Base-by-base conservation (phyloP, 2,329 filamentous ascomycete species). In the Colletotrichum shisoi region DNA sequence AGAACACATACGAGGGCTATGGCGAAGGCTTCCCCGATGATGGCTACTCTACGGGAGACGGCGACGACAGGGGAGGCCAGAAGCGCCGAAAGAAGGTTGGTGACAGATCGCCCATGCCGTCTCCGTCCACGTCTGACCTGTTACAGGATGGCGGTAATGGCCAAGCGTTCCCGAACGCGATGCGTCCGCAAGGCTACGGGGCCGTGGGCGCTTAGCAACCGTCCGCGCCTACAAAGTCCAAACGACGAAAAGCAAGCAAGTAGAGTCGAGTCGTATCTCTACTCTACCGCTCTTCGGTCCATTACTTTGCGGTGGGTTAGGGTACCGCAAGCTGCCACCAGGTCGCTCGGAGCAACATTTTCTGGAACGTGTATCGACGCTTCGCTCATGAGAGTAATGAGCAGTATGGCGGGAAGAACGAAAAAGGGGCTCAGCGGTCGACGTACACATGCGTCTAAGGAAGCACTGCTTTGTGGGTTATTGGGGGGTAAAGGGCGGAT, bases 1-100 rank as follows among this genome's bases (percentile, higher is more conserved):
- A 94, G 70, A 85, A 83, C 72, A 91, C 89, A 72, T 94, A 86
- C 73, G 88, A 91, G 72, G 91, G 91, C 48, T 93, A 93, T 73
- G 85, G 87, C 51, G 90, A 93, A 71, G 88, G 89, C 40, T 92
- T 84, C 71, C 84, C 84, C 11, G 90, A 93, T 69, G 89, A 92
- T 70, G 87, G 86, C n/a, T 89, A 92, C 73, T 91, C 89, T 24
- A 91, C 90, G 24, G 89, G 88, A 65, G 90, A 91, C 71, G 87
- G 88, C 71, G 90, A 91, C 71, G 87, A 90, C 71, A 77, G 77
- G 69, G 75, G 77, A 49, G 83, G 81, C 71, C 80, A 84, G 71
- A 90, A 90, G 79, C 83, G 87, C 71, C 83, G 87, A 76, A 90
- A 90, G 80, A 88, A 89, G 86, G 87, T 88, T 74, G 71, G 75